Percentiles rank a stretch among this genome's conserved stretches.
phyloP scores from a whole-genome alignment of 2,329 filamentous ascomycete species.

The Arachnopeziza araneosa region DNA sequence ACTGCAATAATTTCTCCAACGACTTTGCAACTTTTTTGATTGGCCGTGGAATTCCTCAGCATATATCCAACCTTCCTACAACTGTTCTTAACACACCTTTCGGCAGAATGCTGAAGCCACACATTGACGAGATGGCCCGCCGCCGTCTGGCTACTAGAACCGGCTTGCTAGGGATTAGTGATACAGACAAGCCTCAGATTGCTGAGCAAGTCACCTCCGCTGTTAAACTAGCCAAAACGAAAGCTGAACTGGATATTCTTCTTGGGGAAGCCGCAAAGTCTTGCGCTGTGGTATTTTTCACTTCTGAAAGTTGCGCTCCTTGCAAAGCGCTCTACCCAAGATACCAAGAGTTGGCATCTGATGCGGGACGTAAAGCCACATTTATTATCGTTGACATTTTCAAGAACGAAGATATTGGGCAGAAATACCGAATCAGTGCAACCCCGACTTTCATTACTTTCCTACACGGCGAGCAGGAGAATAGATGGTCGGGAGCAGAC shows the following conservation, averaged over 20 bases:
- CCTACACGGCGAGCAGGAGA: conserved; percentile 66
- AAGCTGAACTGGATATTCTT: conserved; percentile 54
- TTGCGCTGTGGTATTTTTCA: conserved; percentile 86
- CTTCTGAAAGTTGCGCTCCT: conserved; percentile 77
- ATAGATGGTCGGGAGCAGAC: conserved; percentile 77
- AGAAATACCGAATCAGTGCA: conserved; percentile 61
- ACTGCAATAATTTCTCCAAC: conserved; percentile 97
- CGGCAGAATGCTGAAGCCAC: conserved; percentile 79
- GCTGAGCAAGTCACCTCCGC: conserved; percentile 32
- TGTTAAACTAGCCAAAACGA: conserved; percentile 56
- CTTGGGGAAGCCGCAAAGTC: conserved; percentile 56
- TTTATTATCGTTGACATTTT: conserved; percentile 82
- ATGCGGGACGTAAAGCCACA: conserved; percentile 60
- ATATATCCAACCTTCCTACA: conserved; percentile 80
- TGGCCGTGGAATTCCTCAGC: conserved; percentile 79
- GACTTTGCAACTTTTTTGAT: conserved; percentile 86
- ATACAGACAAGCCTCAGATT: conserved; percentile 14
- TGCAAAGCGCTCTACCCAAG: conserved; percentile 79
- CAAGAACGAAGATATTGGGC: conserved; percentile 56
- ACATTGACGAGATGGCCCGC: conserved; percentile 59
- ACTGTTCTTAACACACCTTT: conserved; percentile 82
- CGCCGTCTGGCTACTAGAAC: conserved; percentile 48
- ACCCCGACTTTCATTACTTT: conserved; percentile 91
- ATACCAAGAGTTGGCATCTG: conserved; percentile 73
- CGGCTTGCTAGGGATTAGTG: conserved; percentile 27